Base-by-base conservation (phyloP, 2,329 filamentous ascomycete genomes). In the Pseudogymnoascus sp. region DNA sequence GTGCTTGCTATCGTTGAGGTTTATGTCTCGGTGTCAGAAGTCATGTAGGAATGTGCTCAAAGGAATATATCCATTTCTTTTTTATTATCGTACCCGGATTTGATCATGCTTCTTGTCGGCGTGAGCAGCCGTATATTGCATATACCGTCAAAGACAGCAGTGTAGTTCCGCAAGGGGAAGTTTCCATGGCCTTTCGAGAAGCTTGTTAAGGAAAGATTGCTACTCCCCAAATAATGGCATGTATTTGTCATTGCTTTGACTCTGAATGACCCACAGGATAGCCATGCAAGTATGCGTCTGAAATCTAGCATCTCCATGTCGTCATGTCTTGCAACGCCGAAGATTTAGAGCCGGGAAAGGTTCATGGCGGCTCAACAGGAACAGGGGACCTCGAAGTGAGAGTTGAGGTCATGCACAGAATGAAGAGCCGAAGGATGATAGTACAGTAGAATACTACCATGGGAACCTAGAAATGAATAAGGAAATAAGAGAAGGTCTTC, bases 171-270 rank as follows among this genome's bases (percentile, higher is more conserved):
- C 28, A 21, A 21, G 18, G 28, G 28, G 49, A 56, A 56, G n/a
- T 68, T 74, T 76, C 74, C 71, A 69, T 68, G 67, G 66, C 65
- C 67, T 69, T 78, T 78, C 77, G 74, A 79, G 77, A 79, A 78
- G 72, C 62, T 62, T 63, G 62, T 65, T 61, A 62, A 66, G 66
- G 64, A 64, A 67, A 68, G 68, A 63, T 64, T 70, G 69, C 66
- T 67, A 61, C 66, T 66, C 66, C 65, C 69, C 68, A 69, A 69
- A 69, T 73, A 67, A 71, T 71, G 72, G 28, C 28, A 14, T 9
- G n/a, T 56, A 56, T 56, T 56, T 56, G 49, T 56, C 49, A 56
- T 56, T 34, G 16, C 49, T 56, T 56, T 56, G 28, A 21, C 28
- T 34, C 28, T 56, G 28, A 56, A 56, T 5, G 28, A 56, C 49